phyloP scores from a whole-genome alignment of 1,139 yeast species.

The Candida freyschussii region DNA sequence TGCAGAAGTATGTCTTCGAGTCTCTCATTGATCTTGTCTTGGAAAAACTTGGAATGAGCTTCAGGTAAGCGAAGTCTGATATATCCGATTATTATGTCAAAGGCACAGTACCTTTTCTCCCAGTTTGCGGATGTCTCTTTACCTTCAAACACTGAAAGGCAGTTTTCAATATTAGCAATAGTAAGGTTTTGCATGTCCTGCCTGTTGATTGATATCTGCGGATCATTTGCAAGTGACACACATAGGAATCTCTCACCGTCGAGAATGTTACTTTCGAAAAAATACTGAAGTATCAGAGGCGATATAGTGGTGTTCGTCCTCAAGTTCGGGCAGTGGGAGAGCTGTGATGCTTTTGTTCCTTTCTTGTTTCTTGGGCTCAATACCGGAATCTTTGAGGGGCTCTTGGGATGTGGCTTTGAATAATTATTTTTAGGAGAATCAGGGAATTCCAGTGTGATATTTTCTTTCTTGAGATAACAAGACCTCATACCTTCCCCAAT shows the following conservation, averaged over 20 bases:
- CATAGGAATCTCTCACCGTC: constrained; percentile 22
- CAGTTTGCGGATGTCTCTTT: constrained; percentile 23
- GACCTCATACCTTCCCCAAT: too few species aligned
- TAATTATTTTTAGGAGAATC: too few species aligned
- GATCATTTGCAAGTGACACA: constrained; percentile 19
- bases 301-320: not conserved
- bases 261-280: constrained; percentile 2
- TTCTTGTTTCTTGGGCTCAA: not conserved
- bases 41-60: constrained; percentile 11
- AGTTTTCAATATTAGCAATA: constrained; percentile 8
- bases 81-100: constrained; percentile 21
- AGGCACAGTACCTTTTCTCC: constrained; percentile 11
- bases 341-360: not conserved
- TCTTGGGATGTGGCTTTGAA: too few species aligned
- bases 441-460: too few species aligned
- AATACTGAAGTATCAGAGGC: constrained; percentile 2
- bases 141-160: constrained; percentile 11
- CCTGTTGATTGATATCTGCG: constrained; percentile 9
- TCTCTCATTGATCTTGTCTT: constrained; percentile 9
- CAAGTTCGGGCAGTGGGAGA: not conserved
- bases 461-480: too few species aligned
- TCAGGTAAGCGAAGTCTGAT: constrained; percentile 17
- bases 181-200: constrained; percentile 7
- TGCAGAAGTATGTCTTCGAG: constrained; percentile 16
- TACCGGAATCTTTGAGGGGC: not conserved